Conservation (phyloP, 1,284 basidiomycete species). For the Papiliotrema nemorosa region DNA sequence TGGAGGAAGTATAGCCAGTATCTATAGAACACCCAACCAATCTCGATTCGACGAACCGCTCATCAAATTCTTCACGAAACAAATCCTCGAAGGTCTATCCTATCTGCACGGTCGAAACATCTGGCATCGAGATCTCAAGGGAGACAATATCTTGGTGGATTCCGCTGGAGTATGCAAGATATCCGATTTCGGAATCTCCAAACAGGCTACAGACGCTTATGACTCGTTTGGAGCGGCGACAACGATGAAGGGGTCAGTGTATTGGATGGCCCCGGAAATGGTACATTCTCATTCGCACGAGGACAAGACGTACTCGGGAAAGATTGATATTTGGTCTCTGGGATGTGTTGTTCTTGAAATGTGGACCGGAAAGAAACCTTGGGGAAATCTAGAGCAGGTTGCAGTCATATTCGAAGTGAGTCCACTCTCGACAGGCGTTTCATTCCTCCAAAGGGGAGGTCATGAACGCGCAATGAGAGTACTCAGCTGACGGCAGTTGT, state of each 20-base stretch:
- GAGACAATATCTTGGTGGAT: conserved; percentile 97
- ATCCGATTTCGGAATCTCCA: conserved; percentile 89
- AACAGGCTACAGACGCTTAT: conserved; percentile 76
- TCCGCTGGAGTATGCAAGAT: conserved; percentile 93
- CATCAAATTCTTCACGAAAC: conserved; percentile 86
- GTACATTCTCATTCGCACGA: conserved; percentile 56
- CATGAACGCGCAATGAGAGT: too few species aligned
- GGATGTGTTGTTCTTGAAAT: conserved; percentile 97
- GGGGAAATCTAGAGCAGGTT: conserved; percentile 83
- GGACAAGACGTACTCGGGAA: conserved; percentile 84
- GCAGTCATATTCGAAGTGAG: conserved; percentile 90
- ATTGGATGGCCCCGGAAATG: conserved; percentile 99
- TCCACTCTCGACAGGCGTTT: too few species aligned
- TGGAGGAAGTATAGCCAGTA: conserved; percentile 92
- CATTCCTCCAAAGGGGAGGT: not conserved
- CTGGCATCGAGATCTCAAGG: conserved; percentile 94
- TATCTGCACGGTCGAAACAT: conserved; percentile 92
- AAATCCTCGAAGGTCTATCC: conserved; percentile 87
- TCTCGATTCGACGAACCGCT: conserved; percentile 68
- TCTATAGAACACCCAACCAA: conserved; percentile 86
- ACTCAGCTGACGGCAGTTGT: conserved; percentile 13
- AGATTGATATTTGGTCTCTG: conserved; percentile 97
- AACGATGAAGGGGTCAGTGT: conserved; percentile 93
- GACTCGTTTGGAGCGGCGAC: conserved; percentile 69
- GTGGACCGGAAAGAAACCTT: conserved; percentile 93